These are phyloP conservation scores for Monosporascus sp. DNA, from an alignment of 2,329 filamentous ascomycete genomes.

Conservation along the genomic window DNA sequence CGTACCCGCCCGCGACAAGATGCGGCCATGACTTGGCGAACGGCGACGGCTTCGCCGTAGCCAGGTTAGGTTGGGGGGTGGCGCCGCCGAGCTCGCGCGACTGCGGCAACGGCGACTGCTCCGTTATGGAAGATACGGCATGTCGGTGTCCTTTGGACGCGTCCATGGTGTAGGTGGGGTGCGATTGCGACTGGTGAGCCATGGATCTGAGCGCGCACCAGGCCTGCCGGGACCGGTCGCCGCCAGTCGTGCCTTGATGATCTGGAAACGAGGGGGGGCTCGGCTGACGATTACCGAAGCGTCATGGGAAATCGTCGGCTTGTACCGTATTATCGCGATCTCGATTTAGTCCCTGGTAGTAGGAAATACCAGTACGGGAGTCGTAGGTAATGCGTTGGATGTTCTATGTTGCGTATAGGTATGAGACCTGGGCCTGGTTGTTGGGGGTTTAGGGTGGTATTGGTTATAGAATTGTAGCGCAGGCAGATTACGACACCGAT, in stretches of 20 bases:
- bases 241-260: neutral
- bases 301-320: too few species aligned
- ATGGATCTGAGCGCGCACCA: constrained; percentile 2
- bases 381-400: too few species aligned
- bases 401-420: too few species aligned
- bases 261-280: too few species aligned
- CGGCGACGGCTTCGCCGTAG: constrained; percentile 36
- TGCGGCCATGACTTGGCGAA: constrained; percentile 83
- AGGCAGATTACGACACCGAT: too few species aligned
- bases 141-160: constrained; percentile 14
- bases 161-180: constrained; percentile 18
- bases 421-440: too few species aligned
- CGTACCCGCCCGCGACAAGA: constrained; percentile 84
- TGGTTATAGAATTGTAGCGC: too few species aligned
- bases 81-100: constrained; percentile 59
- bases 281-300: too few species aligned
- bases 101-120: constrained; percentile 39
- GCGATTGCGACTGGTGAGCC: constrained; percentile 14
- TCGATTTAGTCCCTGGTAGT: too few species aligned
- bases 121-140: constrained; percentile 7
- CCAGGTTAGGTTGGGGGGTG: constrained; percentile 37
- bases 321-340: too few species aligned
- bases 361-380: too few species aligned
- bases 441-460: too few species aligned
- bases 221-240: neutral